Conservation (phyloP, 192 early-diverging fungal species). For the Gamsiella multidivaricata region DNA sequence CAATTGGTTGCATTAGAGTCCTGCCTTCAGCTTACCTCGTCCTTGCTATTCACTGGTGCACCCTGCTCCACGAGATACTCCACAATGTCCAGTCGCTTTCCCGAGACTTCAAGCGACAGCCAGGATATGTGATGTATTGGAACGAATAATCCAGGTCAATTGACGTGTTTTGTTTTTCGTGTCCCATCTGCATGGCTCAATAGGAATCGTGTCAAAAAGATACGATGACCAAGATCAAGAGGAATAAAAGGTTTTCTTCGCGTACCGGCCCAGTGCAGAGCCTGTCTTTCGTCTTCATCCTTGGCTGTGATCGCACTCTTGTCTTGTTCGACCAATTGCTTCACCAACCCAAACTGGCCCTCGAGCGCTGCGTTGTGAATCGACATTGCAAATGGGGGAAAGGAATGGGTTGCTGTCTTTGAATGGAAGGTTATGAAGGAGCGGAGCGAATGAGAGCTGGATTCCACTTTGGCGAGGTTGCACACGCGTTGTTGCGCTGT, state of each 20-base stretch:
- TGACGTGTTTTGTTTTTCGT: no score
- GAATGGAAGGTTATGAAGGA: background rate
- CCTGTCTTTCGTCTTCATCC: conserved; percentile 71
- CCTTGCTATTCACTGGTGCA: conserved; percentile 71
- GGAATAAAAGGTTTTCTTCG: background rate
- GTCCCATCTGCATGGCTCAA: no score
- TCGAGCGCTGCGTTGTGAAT: conserved; percentile 56
- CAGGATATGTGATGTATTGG: no score
- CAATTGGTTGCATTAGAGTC: background rate
- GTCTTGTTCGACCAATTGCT: conserved; percentile 65
- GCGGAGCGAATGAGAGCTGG: background rate
- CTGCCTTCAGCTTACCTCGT: conserved; percentile 62
- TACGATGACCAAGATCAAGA: no score
- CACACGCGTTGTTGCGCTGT: no score
- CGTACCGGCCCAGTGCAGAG: conserved; percentile 65
- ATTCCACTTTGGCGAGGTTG: no score
- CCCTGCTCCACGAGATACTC: conserved; percentile 72
- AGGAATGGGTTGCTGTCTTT: no score
- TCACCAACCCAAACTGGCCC: conserved; percentile 57
- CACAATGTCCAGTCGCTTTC: conserved; percentile 73
- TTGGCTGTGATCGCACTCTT: conserved; percentile 62
- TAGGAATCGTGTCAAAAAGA: no score
- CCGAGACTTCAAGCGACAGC: conserved; percentile 60
- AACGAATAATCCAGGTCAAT: no score
- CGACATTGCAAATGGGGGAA: conserved; percentile 18